Evolutionary conservation across 306 rosid genomes (phyloP).

Genomic region (Acacia crassicarpa): DNA sequence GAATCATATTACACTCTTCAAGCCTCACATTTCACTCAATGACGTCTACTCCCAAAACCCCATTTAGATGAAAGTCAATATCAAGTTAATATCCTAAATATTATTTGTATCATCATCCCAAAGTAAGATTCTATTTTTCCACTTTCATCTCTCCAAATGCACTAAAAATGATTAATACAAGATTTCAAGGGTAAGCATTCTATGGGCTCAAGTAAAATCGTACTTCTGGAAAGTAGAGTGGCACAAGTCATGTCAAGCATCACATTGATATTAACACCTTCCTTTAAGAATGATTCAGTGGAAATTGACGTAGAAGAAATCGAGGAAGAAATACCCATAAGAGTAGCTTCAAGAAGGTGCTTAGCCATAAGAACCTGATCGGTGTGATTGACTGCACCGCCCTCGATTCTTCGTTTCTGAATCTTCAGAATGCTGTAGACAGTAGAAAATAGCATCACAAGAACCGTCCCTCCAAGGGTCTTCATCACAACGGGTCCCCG

Average conservation of each 20-base stretch:
- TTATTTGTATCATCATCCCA: neutral
- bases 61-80: neutral
- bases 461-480: slow-evolving; percentile 67
- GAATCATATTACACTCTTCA: slow-evolving; percentile 3
- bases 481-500: slow-evolving; percentile 78
- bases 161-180: neutral
- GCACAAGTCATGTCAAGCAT: neutral
- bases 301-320: neutral
- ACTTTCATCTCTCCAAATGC: neutral
- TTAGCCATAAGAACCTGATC: slow-evolving; percentile 94
- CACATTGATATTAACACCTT: neutral
- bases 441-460: slow-evolving; percentile 53
- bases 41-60: neutral
- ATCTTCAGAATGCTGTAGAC: slow-evolving; percentile 57
- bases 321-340: slow-evolving; percentile 59
- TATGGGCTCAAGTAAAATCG: neutral
- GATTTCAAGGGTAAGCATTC: neutral
- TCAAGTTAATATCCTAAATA: neutral
- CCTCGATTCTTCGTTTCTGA: slow-evolving; percentile 62
- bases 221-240: neutral
- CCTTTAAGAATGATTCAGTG: neutral
- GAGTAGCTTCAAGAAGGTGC: slow-evolving; percentile 86
- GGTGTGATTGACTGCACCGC: slow-evolving; percentile 62
- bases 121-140: neutral
- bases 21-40: slow-evolving; percentile 14